phyloP scores from a whole-genome alignment of 2,329 filamentous ascomycete species.

The Balansia obtecta region DNA sequence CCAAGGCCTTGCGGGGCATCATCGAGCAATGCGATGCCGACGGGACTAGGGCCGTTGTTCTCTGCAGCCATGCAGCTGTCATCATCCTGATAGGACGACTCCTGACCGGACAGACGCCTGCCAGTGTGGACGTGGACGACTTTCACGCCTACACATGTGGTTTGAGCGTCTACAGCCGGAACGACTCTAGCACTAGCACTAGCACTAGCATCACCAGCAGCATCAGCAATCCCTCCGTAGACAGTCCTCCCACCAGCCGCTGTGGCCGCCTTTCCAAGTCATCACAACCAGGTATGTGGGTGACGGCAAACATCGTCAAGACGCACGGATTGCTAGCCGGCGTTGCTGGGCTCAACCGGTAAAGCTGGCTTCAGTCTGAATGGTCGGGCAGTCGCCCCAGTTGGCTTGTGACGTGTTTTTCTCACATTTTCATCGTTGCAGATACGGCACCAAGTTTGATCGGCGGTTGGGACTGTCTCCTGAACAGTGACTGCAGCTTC shows the following conservation, averaged over 20 bases:
- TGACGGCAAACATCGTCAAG: not conserved
- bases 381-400: not conserved
- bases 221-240: not conserved
- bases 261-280: not conserved
- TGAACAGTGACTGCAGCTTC: slow-evolving; percentile 79
- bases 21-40: slow-evolving; percentile 62
- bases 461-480: slow-evolving; percentile 68
- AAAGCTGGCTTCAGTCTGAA: not conserved
- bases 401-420: not conserved
- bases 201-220: slow-evolving; percentile 2
- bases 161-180: slow-evolving; percentile 49
- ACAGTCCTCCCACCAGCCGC: not conserved
- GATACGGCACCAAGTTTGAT: slow-evolving; percentile 15
- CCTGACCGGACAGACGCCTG: slow-evolving; percentile 67
- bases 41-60: slow-evolving; percentile 55
- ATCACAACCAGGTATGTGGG: slow-evolving; percentile 1
- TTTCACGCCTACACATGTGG: slow-evolving; percentile 79
- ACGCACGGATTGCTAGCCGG: not conserved
- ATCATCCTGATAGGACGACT: slow-evolving; percentile 78
- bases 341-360: not conserved
- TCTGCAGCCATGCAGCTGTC: slow-evolving; percentile 83
- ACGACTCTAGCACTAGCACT: slow-evolving; percentile 7
- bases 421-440: not conserved
- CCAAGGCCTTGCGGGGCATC: slow-evolving; percentile 55
- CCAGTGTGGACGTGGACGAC: slow-evolving; percentile 59